These are phyloP conservation scores for Aspergillus felis DNA, from an alignment of 2,329 filamentous ascomycete genomes.

Conservation along the genomic window DNA sequence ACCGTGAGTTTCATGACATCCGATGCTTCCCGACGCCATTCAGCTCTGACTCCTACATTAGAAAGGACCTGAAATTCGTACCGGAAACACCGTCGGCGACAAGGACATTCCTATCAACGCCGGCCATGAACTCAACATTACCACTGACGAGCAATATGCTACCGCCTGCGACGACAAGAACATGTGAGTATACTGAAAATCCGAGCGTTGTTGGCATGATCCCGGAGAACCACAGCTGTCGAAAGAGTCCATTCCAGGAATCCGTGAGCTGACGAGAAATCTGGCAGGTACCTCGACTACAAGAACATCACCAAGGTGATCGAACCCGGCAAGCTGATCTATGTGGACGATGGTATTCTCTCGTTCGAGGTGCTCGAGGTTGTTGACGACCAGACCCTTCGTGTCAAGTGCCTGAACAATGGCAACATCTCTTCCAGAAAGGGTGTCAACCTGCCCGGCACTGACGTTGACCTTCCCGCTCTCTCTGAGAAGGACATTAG, in stretches of 20 bases:
- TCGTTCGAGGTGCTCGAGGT: conserved; percentile 91
- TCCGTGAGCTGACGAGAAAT: conserved; percentile 12
- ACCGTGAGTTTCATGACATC: conserved; percentile 56
- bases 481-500: conserved; percentile 97
- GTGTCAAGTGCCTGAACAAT: conserved; percentile 88
- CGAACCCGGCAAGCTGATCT: conserved; percentile 83
- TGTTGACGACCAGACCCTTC: conserved; percentile 82
- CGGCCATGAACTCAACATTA: conserved; percentile 87
- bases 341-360: conserved; percentile 96
- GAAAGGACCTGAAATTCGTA: conserved; percentile 84
- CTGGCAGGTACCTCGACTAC: conserved; percentile 85
- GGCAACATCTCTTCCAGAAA: conserved; percentile 98
- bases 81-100: conserved; percentile 68
- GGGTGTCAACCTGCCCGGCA: conserved; percentile 98
- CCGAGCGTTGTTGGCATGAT: not conserved
- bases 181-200: conserved; percentile 62
- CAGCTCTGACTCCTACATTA: conserved; percentile 24
- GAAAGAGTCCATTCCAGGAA: not conserved
- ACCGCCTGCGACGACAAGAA: conserved; percentile 81
- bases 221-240: not conserved
- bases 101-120: conserved; percentile 75
- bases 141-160: conserved; percentile 90
- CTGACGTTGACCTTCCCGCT: conserved; percentile 94
- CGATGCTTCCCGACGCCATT: not conserved
- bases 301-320: conserved; percentile 99